Evolutionary conservation across 192 early-diverging fungal genomes (phyloP), one percentile per base, ranked within the genome.

Genomic region (Coemansia reversa): DNA sequence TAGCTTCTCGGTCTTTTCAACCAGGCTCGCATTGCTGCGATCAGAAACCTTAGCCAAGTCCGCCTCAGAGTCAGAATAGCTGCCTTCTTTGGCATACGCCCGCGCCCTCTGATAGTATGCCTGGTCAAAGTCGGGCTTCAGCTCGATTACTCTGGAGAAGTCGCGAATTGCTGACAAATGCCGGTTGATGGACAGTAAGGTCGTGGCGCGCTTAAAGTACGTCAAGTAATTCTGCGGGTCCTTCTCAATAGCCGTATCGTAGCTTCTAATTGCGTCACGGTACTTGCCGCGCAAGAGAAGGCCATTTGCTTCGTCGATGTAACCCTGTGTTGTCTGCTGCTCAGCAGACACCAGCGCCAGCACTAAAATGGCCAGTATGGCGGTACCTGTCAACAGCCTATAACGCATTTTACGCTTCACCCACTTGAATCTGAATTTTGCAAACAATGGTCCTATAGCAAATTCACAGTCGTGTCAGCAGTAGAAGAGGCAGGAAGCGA

Each of bases 171-270:
- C 96, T 42, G 87, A 84, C 7, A 74, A 61, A 55, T 84, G 85
- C 39, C 87, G 85, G 52, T 90, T 92, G 25, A 95, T 62, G 20
- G 85, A 85, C 45, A 97, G 73, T 50, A 94, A 89, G 7, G 90
- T 89, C 14, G 91, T 87, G 0, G 94, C 96, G 51, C 95, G 85
- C 70, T 91, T 88, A 70, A 90, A 96, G 79, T 91, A 92, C n/a
- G 88, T 88, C 9, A 93, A 67, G 60, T 95, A 93, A 83, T 93
- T 90, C 50, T 83, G 74, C 9, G 92, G 90, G 61, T 98, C 94
- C 35, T 74, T 69, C 29, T 76, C 91, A 82, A 84, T 73, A 9
- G 74, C 81, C 29, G 61, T 64, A 51, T 75, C 74, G 67, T 73
- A 87, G 63, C 61, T 57, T 47, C 50, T 55, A 28, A 83, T 61